Conservation (phyloP, 1,139 yeast species). For the Ogataea hybrid region DNA sequence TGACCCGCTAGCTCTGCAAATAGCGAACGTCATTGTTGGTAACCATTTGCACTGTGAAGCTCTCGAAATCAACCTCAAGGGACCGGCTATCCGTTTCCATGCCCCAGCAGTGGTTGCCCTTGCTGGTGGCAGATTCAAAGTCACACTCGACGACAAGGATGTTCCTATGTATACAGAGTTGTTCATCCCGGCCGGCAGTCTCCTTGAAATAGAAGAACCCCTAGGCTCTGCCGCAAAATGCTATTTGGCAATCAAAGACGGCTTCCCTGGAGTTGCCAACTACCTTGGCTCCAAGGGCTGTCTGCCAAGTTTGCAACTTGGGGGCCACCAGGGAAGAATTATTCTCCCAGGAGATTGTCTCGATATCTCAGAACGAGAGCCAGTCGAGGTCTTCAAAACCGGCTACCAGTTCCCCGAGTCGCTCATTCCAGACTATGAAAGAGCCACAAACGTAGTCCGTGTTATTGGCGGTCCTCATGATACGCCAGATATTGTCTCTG, state of each 20-base stretch:
- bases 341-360: slow-evolving; percentile 37
- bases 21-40: slow-evolving; percentile 37
- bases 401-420: slow-evolving; percentile 29
- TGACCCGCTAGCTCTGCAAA: slow-evolving; percentile 34
- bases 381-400: slow-evolving; percentile 12
- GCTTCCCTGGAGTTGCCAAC: slow-evolving; percentile 37
- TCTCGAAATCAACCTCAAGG: slow-evolving; percentile 35
- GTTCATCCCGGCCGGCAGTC: slow-evolving; percentile 31
- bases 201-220: slow-evolving; percentile 33
- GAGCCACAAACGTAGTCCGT: slow-evolving; percentile 30
- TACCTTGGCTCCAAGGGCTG: slow-evolving; percentile 38
- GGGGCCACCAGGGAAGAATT: slow-evolving; percentile 40
- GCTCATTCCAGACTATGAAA: slow-evolving; percentile 25
- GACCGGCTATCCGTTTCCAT: slow-evolving; percentile 36
- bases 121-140: slow-evolving; percentile 32
- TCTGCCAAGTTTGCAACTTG: slow-evolving; percentile 35
- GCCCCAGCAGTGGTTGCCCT: slow-evolving; percentile 31
- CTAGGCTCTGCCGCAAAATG: slow-evolving; percentile 30
- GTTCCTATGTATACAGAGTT: slow-evolving; percentile 35
- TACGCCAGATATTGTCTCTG: slow-evolving; percentile 35
- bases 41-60: slow-evolving; percentile 32
- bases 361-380: slow-evolving; percentile 17
- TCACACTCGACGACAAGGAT: slow-evolving; percentile 27
- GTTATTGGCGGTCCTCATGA: slow-evolving; percentile 39
- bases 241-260: slow-evolving; percentile 37